Evolutionary conservation across 441 rosid genomes (phyloP).

Genomic region (Sinapis alba): DNA sequence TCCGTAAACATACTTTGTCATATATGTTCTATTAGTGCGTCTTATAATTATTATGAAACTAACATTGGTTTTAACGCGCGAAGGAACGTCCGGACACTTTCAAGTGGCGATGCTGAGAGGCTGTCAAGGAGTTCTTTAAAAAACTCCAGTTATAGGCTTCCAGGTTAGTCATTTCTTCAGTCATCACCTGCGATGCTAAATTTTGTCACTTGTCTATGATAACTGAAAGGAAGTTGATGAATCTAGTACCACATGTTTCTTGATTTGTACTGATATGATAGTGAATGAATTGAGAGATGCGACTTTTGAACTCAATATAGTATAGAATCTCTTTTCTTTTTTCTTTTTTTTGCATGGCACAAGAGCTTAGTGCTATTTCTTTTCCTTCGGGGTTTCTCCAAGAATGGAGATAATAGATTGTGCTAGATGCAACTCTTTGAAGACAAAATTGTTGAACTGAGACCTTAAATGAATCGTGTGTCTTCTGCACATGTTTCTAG

Average conservation of each 20-base stretch:
- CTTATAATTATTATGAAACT: conserved; percentile 27
- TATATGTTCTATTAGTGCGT: conserved; percentile 27
- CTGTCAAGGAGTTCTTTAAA: conserved; percentile 63
- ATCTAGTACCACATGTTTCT: conserved; percentile 15
- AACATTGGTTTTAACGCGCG: conserved; percentile 32
- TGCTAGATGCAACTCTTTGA: conserved; percentile 9
- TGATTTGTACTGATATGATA: conserved; percentile 4
- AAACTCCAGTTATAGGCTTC: conserved; percentile 68
- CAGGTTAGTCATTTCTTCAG: conserved; percentile 62
- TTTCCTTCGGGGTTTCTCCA: conserved; percentile 16
- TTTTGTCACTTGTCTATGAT: conserved; percentile 11
- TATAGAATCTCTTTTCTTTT: neutral
- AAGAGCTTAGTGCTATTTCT: neutral
- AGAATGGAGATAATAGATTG: conserved; percentile 4
- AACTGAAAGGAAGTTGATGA: conserved; percentile 9
- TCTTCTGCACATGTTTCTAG: conserved; percentile 17
- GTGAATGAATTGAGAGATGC: conserved; percentile 10
- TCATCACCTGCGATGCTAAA: conserved; percentile 14
- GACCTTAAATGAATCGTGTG: conserved; percentile 18
- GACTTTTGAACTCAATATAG: conserved; percentile 12
- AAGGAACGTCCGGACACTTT: conserved; percentile 89
- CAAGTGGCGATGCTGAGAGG: conserved; percentile 77
- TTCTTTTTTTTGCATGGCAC: neutral
- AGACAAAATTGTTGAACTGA: neutral
- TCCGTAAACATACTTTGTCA: conserved; percentile 48